Conservation (phyloP, 106 monocot genomes). For the Dioscorea alata region DNA sequence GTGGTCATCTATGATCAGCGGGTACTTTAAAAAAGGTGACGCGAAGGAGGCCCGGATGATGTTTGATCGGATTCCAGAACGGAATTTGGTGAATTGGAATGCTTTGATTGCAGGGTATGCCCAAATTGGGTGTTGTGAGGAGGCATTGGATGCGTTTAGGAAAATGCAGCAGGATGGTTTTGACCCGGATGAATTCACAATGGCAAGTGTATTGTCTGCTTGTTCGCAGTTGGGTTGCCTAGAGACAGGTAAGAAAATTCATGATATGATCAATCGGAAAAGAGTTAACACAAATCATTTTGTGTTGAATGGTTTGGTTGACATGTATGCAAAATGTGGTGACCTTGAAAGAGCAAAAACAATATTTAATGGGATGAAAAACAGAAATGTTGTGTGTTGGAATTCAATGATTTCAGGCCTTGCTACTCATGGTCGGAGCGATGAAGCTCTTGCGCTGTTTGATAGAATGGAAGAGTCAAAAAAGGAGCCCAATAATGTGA, state of each 20-base stretch:
- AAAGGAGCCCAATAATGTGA: constrained; percentile 35
- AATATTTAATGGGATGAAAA: constrained; percentile 32
- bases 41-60: constrained; percentile 26
- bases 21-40: constrained; percentile 60
- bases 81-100: constrained; percentile 72
- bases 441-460: constrained; percentile 40
- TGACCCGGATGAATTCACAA: constrained; percentile 52
- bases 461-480: constrained; percentile 33
- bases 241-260: constrained; percentile 30
- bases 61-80: constrained; percentile 38
- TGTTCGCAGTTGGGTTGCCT: constrained; percentile 53
- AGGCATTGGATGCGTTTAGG: constrained; percentile 45
- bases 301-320: constrained; percentile 52
- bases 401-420: constrained; percentile 65
- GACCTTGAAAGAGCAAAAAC: constrained; percentile 38
- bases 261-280: constrained; percentile 20
- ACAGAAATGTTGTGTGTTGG: constrained; percentile 40
- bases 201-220: constrained; percentile 42
- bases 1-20: constrained; percentile 62
- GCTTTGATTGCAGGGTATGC: constrained; percentile 49
- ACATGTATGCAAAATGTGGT: constrained; percentile 78
- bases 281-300: constrained; percentile 36
- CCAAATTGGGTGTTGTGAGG: constrained; percentile 51
- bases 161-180: constrained; percentile 38
- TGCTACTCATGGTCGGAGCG: constrained; percentile 36